phyloP scores from a whole-genome alignment of 2,329 filamentous ascomycete species.

The Epichloe elymi region DNA sequence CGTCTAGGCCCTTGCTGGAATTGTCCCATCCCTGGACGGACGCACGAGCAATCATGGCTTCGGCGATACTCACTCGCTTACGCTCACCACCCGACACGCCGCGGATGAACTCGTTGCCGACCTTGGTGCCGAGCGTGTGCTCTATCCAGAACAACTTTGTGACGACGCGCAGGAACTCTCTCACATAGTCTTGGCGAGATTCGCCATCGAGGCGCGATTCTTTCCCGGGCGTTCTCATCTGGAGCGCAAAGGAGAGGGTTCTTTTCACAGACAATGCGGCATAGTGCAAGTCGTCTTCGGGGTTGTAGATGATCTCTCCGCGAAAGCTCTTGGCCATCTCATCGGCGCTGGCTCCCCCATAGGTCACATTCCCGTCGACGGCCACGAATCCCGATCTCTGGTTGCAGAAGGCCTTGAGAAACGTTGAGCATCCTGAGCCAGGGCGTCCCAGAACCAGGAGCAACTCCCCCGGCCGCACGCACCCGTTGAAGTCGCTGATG shows the following conservation, averaged over 20 bases:
- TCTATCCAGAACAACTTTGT: constrained; percentile 60
- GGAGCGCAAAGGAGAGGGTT: constrained; percentile 54
- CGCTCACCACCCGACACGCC: constrained; percentile 50
- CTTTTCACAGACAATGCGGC: constrained; percentile 54
- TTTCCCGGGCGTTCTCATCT: constrained; percentile 44
- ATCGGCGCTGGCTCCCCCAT: constrained; percentile 36
- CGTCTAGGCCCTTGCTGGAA: constrained; percentile 57
- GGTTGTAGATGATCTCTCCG: constrained; percentile 53
- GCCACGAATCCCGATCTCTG: constrained; percentile 49
- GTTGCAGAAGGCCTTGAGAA: constrained; percentile 61
- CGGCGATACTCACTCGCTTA: constrained; percentile 65
- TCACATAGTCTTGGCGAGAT: constrained; percentile 38
- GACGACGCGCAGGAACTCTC: constrained; percentile 44
- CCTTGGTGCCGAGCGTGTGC: constrained; percentile 54
- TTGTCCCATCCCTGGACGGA: constrained; percentile 64
- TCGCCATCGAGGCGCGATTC: constrained; percentile 44
- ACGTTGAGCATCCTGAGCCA: constrained; percentile 55
- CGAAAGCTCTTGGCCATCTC: constrained; percentile 40
- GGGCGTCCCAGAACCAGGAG: constrained; percentile 54
- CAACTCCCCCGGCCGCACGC: constrained; percentile 61
- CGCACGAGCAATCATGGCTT: constrained; percentile 46
- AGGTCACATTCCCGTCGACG: constrained; percentile 52
- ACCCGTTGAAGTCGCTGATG: constrained; percentile 51
- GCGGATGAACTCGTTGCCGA: constrained; percentile 56
- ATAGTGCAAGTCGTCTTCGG: constrained; percentile 57